Conservation (phyloP, 2,329 filamentous ascomycete genomes). For the Phyllosticta capitalensis region DNA sequence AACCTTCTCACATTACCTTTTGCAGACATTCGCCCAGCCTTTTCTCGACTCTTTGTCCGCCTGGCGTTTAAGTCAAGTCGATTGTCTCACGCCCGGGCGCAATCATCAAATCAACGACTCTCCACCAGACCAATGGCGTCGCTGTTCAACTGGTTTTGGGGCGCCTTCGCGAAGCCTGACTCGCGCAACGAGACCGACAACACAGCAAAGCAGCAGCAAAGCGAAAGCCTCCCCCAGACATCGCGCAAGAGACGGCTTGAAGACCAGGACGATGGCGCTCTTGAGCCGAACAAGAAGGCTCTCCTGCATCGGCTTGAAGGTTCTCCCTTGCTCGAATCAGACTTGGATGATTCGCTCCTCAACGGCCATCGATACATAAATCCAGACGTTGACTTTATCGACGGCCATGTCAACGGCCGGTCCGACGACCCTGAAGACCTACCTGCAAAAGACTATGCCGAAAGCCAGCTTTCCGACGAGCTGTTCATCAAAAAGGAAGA, state of each 20-base stretch:
- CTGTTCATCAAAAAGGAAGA: not conserved
- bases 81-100: not conserved
- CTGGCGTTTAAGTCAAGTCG: not conserved
- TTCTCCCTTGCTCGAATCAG: not conserved
- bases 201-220: not conserved
- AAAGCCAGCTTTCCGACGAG: not conserved
- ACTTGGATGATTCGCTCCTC: not conserved
- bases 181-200: not conserved
- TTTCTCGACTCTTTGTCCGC: not conserved
- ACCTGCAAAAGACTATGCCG: not conserved
- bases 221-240: not conserved
- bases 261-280: not conserved
- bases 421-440: not conserved
- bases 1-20: not conserved
- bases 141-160: not conserved
- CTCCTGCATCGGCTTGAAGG: not conserved
- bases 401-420: not conserved
- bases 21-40: not conserved
- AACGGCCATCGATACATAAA: not conserved
- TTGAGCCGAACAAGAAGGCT: not conserved
- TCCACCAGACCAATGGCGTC: not conserved
- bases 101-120: not conserved
- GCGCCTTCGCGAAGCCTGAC: not conserved
- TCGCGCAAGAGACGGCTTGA: not conserved
- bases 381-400: not conserved